Evolutionary conservation across 2,329 filamentous ascomycete genomes (phyloP).

Genomic region (Arachnopeziza araneosa): DNA sequence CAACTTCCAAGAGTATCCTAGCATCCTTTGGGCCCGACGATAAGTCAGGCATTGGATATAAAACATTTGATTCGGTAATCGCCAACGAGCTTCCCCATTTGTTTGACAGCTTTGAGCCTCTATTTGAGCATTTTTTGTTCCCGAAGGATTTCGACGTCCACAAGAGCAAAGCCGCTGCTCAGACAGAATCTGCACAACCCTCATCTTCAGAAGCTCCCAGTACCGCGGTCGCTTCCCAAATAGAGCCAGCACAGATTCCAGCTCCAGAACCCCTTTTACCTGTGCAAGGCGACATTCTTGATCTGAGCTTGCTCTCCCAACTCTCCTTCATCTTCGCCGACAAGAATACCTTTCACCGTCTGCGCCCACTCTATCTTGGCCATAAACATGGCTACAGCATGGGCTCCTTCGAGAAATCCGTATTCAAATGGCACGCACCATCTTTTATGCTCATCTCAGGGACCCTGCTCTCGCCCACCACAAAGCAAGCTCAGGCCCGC

Average conservation of each 20-base stretch:
- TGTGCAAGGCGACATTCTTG: conserved; percentile 2
- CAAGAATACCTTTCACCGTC: conserved; percentile 1
- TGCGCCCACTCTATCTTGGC: conserved; percentile 2
- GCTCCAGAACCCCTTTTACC: conserved; percentile 3
- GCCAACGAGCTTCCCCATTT: conserved; percentile 1
- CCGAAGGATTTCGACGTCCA: conserved; percentile 1
- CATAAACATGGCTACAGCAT: conserved; percentile 5
- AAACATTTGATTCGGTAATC: neutral
- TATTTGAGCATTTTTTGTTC: conserved; percentile 4
- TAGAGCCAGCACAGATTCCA: neutral
- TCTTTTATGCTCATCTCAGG: conserved; percentile 2
- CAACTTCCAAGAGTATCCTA: neutral
- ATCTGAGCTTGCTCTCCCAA: conserved; percentile 4
- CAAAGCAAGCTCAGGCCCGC: neutral
- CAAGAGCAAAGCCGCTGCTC: conserved; percentile 1
- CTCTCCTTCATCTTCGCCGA: conserved; percentile 3
- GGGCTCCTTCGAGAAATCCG: conserved; percentile 3
- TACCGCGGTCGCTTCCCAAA: neutral
- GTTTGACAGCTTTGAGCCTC: conserved; percentile 1
- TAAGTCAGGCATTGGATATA: conserved; percentile 1
- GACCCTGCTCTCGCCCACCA: neutral
- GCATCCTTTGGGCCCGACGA: neutral
- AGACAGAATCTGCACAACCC: neutral
- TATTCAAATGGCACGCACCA: conserved; percentile 3
- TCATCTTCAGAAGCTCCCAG: neutral